A percentile compares a stretch with the other conserved stretches of the same genome.
Evolutionary conservation across 208 protist genomes (phyloP).

Genomic region (Acanthamoeba castellanii): DNA sequence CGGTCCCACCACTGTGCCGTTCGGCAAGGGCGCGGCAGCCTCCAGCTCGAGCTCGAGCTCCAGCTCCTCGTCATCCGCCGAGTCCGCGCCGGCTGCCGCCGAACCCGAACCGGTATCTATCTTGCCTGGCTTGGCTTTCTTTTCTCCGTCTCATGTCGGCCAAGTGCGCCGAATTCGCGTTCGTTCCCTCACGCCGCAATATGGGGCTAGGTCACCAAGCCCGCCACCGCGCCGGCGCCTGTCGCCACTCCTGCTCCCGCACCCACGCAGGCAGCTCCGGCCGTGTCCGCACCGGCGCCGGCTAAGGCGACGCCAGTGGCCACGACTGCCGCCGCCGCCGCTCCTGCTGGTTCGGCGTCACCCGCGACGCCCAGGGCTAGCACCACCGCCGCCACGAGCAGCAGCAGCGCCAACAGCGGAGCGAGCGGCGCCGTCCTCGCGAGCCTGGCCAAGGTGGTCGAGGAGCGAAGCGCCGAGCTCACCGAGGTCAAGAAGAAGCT

Average conservation of each 20-base stretch:
- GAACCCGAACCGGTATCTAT: background rate
- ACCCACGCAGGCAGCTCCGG: background rate
- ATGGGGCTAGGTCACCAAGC: background rate
- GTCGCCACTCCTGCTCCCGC: background rate
- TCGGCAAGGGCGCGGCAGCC: background rate
- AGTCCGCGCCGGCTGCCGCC: background rate
- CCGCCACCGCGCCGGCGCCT: background rate
- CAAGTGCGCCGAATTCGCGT: background rate
- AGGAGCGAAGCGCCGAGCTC: background rate
- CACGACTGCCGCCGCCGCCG: background rate
- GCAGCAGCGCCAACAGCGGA: background rate
- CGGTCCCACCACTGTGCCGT: constrained; percentile 25
- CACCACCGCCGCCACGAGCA: background rate
- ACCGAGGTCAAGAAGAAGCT: constrained; percentile 49
- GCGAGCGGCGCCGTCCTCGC: constrained; percentile 8
- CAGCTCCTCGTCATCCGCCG: background rate
- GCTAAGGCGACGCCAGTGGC: background rate
- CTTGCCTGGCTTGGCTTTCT: background rate
- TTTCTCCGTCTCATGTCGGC: background rate
- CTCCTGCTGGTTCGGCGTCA: background rate
- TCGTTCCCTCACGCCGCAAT: no score
- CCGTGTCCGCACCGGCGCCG: background rate
- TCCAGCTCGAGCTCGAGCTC: constrained; percentile 9
- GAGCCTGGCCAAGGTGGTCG: constrained; percentile 43
- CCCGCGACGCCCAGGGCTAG: background rate